Base-by-base conservation (phyloP, 345 rosid genomes). In the Microcos paniculata region DNA sequence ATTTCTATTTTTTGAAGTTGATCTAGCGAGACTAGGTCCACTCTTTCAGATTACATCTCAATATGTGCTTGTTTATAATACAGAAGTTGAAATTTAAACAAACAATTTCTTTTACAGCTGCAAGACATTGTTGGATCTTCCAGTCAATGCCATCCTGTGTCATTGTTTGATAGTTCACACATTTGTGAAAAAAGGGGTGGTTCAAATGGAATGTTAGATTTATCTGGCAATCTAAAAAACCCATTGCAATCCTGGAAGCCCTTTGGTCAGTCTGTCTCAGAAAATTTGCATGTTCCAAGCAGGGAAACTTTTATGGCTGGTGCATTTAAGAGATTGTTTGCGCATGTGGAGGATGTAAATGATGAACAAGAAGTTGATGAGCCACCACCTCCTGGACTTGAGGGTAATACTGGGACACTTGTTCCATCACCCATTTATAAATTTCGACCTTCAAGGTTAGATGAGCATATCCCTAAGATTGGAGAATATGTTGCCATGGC, bases 321-420 rank as follows among this genome's bases (percentile, higher is more conserved):
- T 74, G 85, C 83, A 59, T 84, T 92, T 72, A 85, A 80, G 79
- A 83, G 79, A 72, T 80, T 86, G n/a, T 65, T 57, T 75, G 46
- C 68, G 38, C 79, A 46, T 67, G 49, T 77, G n/a, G 78, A 30
- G 77, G 84, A 76, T 82, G 80, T 72, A 61, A 76, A 70, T 76
- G 84, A 84, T 75, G 76, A 76, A 31, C 78, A 64, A 69, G 85
- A 84, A 81, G 80, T 52, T 48, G 82, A 84, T 67, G 95, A 90
- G 85, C 87, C 90, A 52, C 81, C 84, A 64, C 92, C 91, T 46
- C 98, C 97, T 73, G 99, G 99, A 64, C 81, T 80, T 56, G 89
- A 87, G 74, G 86, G 76, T 58, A 78, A 63, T 70, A 19, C 55
- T 62, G 62, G 63, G 71, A 28, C 71, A 40, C 61, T 69, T 51